These are phyloP conservation scores for Blastobotrys serpentis DNA, from an alignment of 1,139 yeast genomes.

Conservation along the genomic window DNA sequence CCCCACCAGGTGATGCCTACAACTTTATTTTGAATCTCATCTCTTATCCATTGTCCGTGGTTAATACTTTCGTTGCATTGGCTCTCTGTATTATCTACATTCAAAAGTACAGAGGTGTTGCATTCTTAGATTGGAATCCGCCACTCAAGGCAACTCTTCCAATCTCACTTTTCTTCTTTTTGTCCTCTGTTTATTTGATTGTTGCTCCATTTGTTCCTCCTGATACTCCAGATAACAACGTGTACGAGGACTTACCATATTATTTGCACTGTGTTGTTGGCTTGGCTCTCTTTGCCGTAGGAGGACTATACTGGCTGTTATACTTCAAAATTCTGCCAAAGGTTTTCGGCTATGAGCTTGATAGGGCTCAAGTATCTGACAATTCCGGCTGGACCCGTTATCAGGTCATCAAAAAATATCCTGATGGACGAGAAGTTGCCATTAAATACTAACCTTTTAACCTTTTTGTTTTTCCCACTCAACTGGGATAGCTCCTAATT, in stretches of 20 bases:
- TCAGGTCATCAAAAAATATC: conserved; percentile 46
- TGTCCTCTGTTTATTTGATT: conserved; percentile 68
- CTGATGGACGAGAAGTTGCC: conserved; percentile 15
- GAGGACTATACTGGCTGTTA: conserved; percentile 67
- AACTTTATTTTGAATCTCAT: conserved; percentile 71
- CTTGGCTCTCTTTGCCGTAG: conserved; percentile 72
- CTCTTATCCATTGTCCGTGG: conserved; percentile 71
- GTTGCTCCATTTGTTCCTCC: conserved; percentile 86
- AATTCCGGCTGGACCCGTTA: conserved; percentile 76
- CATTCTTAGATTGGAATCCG: conserved; percentile 61
- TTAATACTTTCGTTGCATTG: conserved; percentile 70
- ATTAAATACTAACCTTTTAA: conserved; percentile 12
- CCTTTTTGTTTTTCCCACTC: conserved; percentile 2
- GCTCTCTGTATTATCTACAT: conserved; percentile 66
- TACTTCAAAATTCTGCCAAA: conserved; percentile 64
- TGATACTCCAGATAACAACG: conserved; percentile 54
- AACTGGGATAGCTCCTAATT: conserved; percentile 6
- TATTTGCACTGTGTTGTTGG: conserved; percentile 82
- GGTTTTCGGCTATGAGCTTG: conserved; percentile 57
- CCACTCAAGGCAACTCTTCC: conserved; percentile 68
- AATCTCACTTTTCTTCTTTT: conserved; percentile 60
- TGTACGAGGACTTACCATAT: conserved; percentile 68
- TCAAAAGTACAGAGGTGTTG: conserved; percentile 44
- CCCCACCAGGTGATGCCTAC: conserved; percentile 79
- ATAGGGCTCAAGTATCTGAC: conserved; percentile 59